Conservation (phyloP, 2,329 filamentous ascomycete genomes). For the Microsporum audouinii region DNA sequence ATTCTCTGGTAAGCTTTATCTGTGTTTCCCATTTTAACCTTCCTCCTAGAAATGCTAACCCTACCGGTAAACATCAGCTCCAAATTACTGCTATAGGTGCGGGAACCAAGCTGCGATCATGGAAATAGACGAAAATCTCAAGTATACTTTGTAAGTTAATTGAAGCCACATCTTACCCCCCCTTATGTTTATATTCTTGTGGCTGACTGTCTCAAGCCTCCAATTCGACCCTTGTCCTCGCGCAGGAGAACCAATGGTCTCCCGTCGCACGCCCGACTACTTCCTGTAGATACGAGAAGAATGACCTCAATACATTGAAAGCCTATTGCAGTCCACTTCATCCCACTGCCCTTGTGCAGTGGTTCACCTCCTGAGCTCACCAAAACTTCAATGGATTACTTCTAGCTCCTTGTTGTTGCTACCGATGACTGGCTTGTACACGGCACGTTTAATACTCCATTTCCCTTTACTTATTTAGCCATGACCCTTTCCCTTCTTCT, state of each 20-base stretch:
- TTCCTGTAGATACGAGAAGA: constrained; percentile 59
- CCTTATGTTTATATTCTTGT: neutral
- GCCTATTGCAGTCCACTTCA: neutral
- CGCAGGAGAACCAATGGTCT: constrained; percentile 97
- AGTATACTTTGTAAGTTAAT: constrained; percentile 89
- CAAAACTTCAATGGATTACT: neutral
- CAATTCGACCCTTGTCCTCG: constrained; percentile 98
- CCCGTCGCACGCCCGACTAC: constrained; percentile 92
- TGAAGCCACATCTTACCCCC: neutral
- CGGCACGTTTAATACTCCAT: neutral
- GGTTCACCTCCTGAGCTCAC: neutral
- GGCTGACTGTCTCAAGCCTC: constrained; percentile 48
- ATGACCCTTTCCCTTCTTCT: neutral
- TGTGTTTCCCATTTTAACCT: neutral
- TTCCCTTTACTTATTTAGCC: neutral
- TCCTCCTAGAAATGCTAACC: neutral
- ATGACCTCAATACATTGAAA: constrained; percentile 1
- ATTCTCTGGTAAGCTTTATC: constrained; percentile 29
- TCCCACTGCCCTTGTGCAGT: neutral
- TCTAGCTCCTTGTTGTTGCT: neutral
- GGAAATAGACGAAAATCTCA: constrained; percentile 98
- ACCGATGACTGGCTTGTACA: neutral
- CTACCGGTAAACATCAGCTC: constrained; percentile 40
- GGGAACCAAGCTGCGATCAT: constrained; percentile 99
- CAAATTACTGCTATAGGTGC: constrained; percentile 95